phyloP scores from a whole-genome alignment of 2,329 filamentous ascomycete species.

The Chaetomium sp. region DNA sequence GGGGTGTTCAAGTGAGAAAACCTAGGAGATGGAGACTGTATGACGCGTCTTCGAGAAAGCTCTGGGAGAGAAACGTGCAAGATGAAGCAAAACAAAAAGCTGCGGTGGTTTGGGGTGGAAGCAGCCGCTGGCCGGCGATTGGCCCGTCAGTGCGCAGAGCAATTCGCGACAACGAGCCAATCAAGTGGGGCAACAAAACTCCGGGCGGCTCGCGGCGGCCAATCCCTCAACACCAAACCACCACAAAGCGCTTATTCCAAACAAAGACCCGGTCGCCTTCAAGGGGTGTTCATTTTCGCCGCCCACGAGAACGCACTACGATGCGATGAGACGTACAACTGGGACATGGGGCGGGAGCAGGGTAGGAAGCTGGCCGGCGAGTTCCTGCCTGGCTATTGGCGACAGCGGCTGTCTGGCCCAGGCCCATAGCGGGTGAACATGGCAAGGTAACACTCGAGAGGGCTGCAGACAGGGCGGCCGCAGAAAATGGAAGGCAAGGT shows the following conservation, averaged over 20 bases:
- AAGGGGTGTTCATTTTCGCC: conserved; percentile 4
- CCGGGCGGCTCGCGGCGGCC: conserved; percentile 23
- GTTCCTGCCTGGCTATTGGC: conserved; percentile 13
- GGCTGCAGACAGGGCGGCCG: background rate
- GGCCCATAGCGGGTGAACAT: background rate
- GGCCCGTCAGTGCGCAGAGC: conserved; percentile 13
- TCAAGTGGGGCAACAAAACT: conserved; percentile 12
- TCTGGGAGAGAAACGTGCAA: background rate
- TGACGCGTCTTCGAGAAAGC: background rate
- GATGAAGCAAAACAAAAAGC: background rate
- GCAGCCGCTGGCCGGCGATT: conserved; percentile 10
- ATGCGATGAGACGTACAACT: conserved; percentile 12
- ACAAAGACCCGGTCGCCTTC: conserved; percentile 21
- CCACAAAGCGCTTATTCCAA: conserved; percentile 36
- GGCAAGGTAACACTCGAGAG: background rate
- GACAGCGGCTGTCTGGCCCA: conserved; percentile 1
- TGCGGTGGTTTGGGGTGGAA: background rate
- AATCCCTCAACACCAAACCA: conserved; percentile 20
- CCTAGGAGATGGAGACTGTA: background rate
- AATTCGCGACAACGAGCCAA: conserved; percentile 24
- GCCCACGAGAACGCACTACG: conserved; percentile 19
- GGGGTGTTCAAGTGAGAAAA: background rate
- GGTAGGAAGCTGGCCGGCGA: conserved; percentile 8
- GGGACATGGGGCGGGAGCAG: conserved; percentile 16
- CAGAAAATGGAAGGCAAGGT: background rate